phyloP scores from a whole-genome alignment of 768 basidiomycete genomes.

The Pisolithus tinctorius region DNA sequence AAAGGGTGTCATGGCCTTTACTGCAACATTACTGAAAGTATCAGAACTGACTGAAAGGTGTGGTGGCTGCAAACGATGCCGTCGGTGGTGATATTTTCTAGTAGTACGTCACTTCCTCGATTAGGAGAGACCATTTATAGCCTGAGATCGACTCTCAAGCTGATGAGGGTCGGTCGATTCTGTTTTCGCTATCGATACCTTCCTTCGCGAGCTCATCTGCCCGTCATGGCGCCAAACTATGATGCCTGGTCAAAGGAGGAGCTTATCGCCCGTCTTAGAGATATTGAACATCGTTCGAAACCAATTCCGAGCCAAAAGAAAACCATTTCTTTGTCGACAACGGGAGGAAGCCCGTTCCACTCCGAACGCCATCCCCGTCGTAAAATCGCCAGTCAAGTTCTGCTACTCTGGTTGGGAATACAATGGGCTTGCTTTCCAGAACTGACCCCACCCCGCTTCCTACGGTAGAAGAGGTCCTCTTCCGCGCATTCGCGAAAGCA shows the following conservation, averaged over 20 bases:
- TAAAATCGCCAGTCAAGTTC: slow-evolving; percentile 92
- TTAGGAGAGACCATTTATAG: neutral
- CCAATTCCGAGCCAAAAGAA: slow-evolving; percentile 10
- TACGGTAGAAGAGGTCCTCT: slow-evolving; percentile 86
- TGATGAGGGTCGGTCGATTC: slow-evolving; percentile 27
- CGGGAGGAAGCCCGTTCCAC: slow-evolving; percentile 42
- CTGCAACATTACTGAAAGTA: too few species aligned
- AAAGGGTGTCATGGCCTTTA: too few species aligned
- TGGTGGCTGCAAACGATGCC: too few species aligned
- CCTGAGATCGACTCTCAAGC: neutral
- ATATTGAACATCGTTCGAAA: slow-evolving; percentile 39
- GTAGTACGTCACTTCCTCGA: neutral
- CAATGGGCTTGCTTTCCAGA: slow-evolving; percentile 82
- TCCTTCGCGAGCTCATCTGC: slow-evolving; percentile 21
- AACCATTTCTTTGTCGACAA: slow-evolving; percentile 13
- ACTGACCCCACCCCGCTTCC: slow-evolving; percentile 63
- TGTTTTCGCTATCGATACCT: slow-evolving; percentile 28
- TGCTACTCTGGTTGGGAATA: slow-evolving; percentile 92
- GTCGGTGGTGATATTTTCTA: too few species aligned
- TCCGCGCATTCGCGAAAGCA: slow-evolving; percentile 70
- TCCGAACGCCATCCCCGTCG: slow-evolving; percentile 66
- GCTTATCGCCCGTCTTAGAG: slow-evolving; percentile 56
- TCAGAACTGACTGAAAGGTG: too few species aligned
- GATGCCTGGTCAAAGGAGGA: slow-evolving; percentile 59
- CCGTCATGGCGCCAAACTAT: slow-evolving; percentile 38